A percentile compares a stretch with the other conserved stretches of the same genome.
These are phyloP conservation scores for Penicillium subrubescens DNA, from an alignment of 495 filamentous ascomycete genomes.

Conservation along the genomic window DNA sequence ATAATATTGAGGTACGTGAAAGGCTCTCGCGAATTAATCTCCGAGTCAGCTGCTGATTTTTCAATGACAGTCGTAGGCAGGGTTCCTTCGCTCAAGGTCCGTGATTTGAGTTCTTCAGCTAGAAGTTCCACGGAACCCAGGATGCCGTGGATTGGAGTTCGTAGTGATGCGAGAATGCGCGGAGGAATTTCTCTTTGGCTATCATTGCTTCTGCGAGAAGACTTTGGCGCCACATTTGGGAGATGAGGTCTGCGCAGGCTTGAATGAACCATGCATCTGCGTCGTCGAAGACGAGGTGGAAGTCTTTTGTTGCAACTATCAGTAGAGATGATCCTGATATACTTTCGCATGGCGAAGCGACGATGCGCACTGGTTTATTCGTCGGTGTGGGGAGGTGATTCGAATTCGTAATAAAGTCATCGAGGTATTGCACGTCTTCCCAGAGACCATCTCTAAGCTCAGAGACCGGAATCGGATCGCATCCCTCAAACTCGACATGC, in stretches of 20 bases:
- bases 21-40: not conserved
- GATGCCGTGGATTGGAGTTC: slow-evolving; percentile 21
- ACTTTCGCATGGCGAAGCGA: slow-evolving; percentile 13
- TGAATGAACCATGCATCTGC: slow-evolving; percentile 22
- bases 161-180: slow-evolving; percentile 24
- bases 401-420: slow-evolving; percentile 15
- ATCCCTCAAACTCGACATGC: slow-evolving; percentile 14
- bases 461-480: slow-evolving; percentile 1
- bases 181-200: slow-evolving; percentile 26
- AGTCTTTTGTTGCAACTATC: slow-evolving; percentile 16
- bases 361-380: slow-evolving; percentile 6
- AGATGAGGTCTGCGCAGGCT: slow-evolving; percentile 12
- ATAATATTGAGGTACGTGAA: slow-evolving; percentile 19
- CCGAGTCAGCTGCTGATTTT: not conserved
- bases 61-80: not conserved
- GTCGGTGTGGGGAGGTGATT: slow-evolving; percentile 12
- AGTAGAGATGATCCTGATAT: slow-evolving; percentile 18
- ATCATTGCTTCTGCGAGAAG: slow-evolving; percentile 15
- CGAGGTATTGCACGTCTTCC: slow-evolving; percentile 21
- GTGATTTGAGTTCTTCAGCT: slow-evolving; percentile 11
- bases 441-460: slow-evolving; percentile 14
- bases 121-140: slow-evolving; percentile 23
- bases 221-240: slow-evolving; percentile 19
- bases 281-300: slow-evolving; percentile 21
- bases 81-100: not conserved